Evolutionary conservation across 1,139 yeast genomes (phyloP), one percentile per base, ranked within the genome.

Genomic region (Saccharomyces pastorianus): DNA sequence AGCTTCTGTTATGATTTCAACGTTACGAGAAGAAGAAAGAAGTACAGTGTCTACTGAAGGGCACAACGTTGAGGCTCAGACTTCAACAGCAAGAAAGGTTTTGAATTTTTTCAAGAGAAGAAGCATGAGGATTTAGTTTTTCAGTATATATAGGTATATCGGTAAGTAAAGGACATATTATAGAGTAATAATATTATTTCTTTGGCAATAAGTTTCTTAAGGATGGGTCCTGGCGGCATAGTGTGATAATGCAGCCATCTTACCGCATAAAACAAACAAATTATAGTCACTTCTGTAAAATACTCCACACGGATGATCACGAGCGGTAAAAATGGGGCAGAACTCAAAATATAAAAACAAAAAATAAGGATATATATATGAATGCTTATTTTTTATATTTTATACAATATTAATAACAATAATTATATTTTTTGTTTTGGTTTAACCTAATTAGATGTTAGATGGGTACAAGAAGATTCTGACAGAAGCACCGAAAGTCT

Each of bases 381-480:
- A 17, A 38, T 38, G 44, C 44, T 38, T 38, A 20, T 38, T 38
- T 38, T 38, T 50, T 41, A 41, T 50, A 42, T 46, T 41, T 34
- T 50, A 34, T 46, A 38, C 44, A 38, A 38, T 38, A 38, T 38
- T 38, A 38, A 38, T 38, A 38, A 38, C 27, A 26, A 44, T 17
- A 23, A 20, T 44, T 13, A 42, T 53, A 28, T 17, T 17, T 47
- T 29, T n/a, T 34, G 17, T 50, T 46, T 51, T 47, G 48, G 47
- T 50, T 44, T 52, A 55, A 58, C 65, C 56, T 56, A 60, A 68
- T 88, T 91, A 93, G 86, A 93, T 93, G 95, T 87, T 91, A 71
- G 98, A 91, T 81, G 99, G 99, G 89, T 93, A 91, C 80, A 91
- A 91, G 96, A 93, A 89, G 83, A 93, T 85, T 84, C 99, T 89